A percentile compares a stretch with the other conserved stretches of the same genome.
Evolutionary conservation across 305 asterid genomes (phyloP).

Genomic region (Fraxinus albicans): DNA sequence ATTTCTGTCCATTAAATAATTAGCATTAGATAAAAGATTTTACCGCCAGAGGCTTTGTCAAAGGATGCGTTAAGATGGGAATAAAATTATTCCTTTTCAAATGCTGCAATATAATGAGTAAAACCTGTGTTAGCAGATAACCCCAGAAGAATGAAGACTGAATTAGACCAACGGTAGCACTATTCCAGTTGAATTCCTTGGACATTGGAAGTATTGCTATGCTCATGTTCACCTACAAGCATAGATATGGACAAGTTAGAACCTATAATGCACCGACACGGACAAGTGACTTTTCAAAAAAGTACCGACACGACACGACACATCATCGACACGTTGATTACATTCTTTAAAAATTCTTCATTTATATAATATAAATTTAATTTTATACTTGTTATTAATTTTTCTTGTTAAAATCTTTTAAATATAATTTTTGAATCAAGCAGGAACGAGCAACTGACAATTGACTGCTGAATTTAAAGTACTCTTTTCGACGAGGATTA

Average conservation of each 20-base stretch:
- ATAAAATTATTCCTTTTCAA: neutral
- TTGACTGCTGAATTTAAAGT: neutral
- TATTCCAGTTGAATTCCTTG: constrained; percentile 92
- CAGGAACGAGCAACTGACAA: neutral
- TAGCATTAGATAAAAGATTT: neutral
- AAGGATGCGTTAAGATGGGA: neutral
- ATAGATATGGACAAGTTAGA: neutral
- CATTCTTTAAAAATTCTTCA: too few species aligned
- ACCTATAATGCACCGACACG: neutral
- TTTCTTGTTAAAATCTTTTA: too few species aligned
- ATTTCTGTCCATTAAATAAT: neutral
- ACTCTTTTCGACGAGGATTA: neutral
- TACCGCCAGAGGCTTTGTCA: neutral
- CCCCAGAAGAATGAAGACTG: constrained; percentile 99
- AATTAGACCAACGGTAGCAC: constrained; percentile 94
- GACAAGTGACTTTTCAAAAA: too few species aligned
- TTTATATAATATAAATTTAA: too few species aligned
- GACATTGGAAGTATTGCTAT: constrained; percentile 99
- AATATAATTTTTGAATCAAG: neutral
- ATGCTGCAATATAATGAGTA: constrained; percentile 7
- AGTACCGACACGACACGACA: too few species aligned
- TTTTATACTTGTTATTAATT: too few species aligned
- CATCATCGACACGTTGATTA: too few species aligned
- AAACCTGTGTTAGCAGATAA: constrained; percentile 94
- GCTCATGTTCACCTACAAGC: constrained; percentile 86